Base-by-base conservation (phyloP, 306 rosid species). In the Trifolium pratense region DNA sequence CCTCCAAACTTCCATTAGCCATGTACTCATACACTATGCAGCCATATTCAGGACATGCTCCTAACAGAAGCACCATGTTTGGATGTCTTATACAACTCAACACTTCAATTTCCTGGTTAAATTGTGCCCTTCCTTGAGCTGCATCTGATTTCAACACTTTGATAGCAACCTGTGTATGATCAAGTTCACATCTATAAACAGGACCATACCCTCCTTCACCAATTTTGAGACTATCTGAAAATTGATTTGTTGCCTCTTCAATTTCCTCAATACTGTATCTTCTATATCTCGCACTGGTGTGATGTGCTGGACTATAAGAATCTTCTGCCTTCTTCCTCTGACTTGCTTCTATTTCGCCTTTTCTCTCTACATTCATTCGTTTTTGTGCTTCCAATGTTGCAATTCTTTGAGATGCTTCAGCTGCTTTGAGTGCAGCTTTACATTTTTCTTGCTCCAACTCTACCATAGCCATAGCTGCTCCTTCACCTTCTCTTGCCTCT, bases 131-230 rank as follows among this genome's bases (percentile, higher is more conserved):
- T 55, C 98, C 98, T 23, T 93, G 96, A 45, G 88, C 85, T 23
- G 93, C 97, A 68, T 85, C 97, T 4, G 96, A 87, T 37, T 84
- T 84, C 39, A 90, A 85, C 56, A 89, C 89, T 84, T 93, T 90
- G 9, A 93, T 82, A 4, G 98, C 98, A 21, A 93, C 98, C 3
- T 80, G 84, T 2, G 98, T 93, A 83, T 86, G 91, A 78, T 91
- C 97, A 7, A 93, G 82, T 64, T 85, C 91, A 65, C 91, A 78
- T 57, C 61, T 82, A 76, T 77, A 93, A 2, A 93, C 98, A 0
- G 98, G 98, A 9, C 98, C 98, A 61, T 93, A 93, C 23, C 98
- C 98, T 78, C 98, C 98, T 87, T 93, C 98, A 0, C 98, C 98
- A 3, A 93, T 88, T 80, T 89, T 93, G 64, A 79, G 82, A 18